Base-by-base conservation (phyloP, 345 rosid genomes). In the Pugionium cornutum region DNA sequence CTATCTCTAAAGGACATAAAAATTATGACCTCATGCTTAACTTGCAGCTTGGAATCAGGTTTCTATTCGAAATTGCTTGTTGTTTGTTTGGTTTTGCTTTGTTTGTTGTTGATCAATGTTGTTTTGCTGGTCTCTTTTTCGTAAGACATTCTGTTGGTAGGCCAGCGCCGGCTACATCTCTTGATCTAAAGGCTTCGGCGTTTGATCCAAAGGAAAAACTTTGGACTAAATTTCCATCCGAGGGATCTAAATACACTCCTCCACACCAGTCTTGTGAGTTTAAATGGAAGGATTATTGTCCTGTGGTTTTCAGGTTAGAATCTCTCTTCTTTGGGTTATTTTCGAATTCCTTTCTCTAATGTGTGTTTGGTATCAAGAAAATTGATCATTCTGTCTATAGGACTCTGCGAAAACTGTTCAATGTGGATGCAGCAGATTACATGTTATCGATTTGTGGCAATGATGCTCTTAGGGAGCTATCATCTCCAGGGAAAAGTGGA, bases 401-500 rank as follows among this genome's bases (percentile, higher is more conserved):
- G 96, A 88, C 96, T 26, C 88, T 95, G 29, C 79, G 97, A 83
- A 89, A 88, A 73, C 77, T 95, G 67, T 95, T 95, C 79, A 77
- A 74, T 53, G 89, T 95, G 69, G 97, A 95, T 48, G 88, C 97
- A 60, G 97, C 97, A 31, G 99, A 95, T 80, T 95, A 95, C 77
- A 91, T 95, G 99, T 26, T 95, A 51, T 95, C 96, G 4, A 84
- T 95, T 53, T 95, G 99, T 62, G 97, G 97, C 33, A 83, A 91
- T 49, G 95, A 91, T 58, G 99, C 96, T 1, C 95, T 95, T 58
- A 83, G 99, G 58, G 99, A 95, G 82, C 91, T 95, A 48, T 91
- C 97, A 33, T 95, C 97, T 40, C 97, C 99, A 3, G 97, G 99
- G 37, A 95, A 95, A 79, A 95, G 99, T 75, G 97, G 97, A 66